These are phyloP conservation scores for Mycena galopus DNA, from an alignment of 768 basidiomycete genomes.

Conservation along the genomic window DNA sequence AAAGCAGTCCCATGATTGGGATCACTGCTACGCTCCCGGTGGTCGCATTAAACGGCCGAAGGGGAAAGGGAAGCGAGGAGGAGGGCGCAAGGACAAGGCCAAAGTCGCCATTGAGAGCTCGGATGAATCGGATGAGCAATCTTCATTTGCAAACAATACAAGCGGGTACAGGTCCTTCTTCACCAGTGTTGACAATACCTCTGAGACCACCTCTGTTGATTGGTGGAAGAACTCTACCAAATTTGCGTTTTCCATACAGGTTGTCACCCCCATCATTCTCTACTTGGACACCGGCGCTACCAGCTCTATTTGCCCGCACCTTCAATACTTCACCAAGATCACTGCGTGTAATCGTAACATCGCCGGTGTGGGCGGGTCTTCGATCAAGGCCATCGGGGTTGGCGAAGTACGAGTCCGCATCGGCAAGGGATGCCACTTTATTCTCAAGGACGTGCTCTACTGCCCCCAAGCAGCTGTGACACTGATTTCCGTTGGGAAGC, in stretches of 20 bases:
- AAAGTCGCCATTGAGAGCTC: constrained; percentile 2
- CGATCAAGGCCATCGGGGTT: constrained; percentile 5
- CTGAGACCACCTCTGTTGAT: background rate
- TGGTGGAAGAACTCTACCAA: background rate
- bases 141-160: no score
- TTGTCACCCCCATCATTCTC: no score
- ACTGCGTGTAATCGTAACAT: background rate
- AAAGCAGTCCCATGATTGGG: constrained; percentile 21
- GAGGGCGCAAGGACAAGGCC: background rate
- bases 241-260: background rate
- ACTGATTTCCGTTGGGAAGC: no score
- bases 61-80: no score
- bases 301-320: no score
- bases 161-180: background rate
- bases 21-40: constrained; percentile 1
- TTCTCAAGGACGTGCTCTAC: no score
- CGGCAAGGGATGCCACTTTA: constrained; percentile 11
- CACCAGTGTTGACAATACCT: background rate
- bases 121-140: background rate
- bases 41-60: no score
- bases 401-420: background rate
- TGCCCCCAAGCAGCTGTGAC: no score
- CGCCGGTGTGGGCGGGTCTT: background rate
- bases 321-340: no score
- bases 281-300: no score